Evolutionary conservation across 2,329 filamentous ascomycete species (phyloP).

Genomic region (Alternaria arborescens): DNA sequence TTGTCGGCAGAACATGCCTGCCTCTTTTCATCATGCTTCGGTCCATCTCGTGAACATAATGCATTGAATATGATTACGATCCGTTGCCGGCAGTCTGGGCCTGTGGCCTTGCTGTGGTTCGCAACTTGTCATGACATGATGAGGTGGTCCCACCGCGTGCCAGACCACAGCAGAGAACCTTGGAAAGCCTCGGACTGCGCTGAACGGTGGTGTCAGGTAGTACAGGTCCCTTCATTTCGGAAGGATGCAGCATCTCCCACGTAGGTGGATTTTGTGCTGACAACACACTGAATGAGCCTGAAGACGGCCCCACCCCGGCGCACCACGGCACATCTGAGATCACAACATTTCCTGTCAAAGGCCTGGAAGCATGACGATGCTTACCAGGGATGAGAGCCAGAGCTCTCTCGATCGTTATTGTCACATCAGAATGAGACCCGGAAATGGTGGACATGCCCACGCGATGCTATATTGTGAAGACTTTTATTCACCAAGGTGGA

Average conservation of each 20-base stretch:
- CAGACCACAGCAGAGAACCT: conserved; percentile 5
- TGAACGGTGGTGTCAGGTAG: conserved; percentile 35
- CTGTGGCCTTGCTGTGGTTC: conserved; percentile 24
- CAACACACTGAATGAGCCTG: conserved; percentile 50
- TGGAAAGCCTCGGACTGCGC: conserved; percentile 24
- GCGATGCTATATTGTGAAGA: conserved; percentile 31
- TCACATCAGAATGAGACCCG: conserved; percentile 31
- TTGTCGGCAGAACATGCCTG: conserved; percentile 40
- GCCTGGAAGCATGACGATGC: conserved; percentile 35
- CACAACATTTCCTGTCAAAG: conserved; percentile 30
- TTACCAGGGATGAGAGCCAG: conserved; percentile 36
- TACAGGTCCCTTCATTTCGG: conserved; percentile 53
- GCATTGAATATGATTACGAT: conserved; percentile 25
- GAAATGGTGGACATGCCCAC: conserved; percentile 32
- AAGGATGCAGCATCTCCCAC: conserved; percentile 49
- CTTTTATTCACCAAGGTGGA: conserved; percentile 35
- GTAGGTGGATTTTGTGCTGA: conserved; percentile 46
- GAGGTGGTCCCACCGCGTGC: conserved; percentile 24
- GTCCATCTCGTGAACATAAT: conserved; percentile 10
- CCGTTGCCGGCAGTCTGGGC: conserved; percentile 22
- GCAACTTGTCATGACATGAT: conserved; percentile 28
- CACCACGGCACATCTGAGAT: conserved; percentile 33
- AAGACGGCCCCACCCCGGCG: conserved; percentile 40
- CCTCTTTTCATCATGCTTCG: conserved; percentile 22
- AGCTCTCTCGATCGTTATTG: conserved; percentile 29